Evolutionary conservation across 2,329 filamentous ascomycete genomes (phyloP), one percentile per base, ranked within the genome.

Genomic region (Tolypocladium paradoxum): DNA sequence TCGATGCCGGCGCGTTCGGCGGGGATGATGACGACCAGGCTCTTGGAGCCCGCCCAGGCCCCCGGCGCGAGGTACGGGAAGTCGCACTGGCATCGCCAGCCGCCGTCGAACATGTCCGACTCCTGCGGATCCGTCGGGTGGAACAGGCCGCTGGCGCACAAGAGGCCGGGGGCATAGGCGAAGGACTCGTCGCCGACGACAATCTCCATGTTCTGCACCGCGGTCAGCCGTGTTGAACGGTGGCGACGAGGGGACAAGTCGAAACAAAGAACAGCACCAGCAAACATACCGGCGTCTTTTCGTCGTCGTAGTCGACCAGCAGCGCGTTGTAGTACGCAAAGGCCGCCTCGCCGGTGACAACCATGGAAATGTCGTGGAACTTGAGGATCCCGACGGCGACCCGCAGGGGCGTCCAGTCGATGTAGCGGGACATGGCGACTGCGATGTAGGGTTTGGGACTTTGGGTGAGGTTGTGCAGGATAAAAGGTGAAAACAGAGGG

Each of bases 301-400:
- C 11, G 3, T 43, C 12, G 4, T 43, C 27, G 49, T 50, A 50
- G 2, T 43, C 36, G 9, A 50, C 11, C 18, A 22, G 8, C 11
- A 50, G 49, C 3, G 37, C 9, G 36, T 50, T 50, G 37, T 40
- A 50, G 36, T 50, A 50, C 11, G 49, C 49, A 33, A 50, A 50
- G 9, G 49, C 49, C 3, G 49, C 24, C 37, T 50, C 49, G 9
- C 49, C 49, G 12, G 36, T 38, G 20, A 50, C 37, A 14, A 37
- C 20, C 24, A 50, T 31, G 37, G n/a, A 16, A 4, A 50, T 31
- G 2, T 38, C 16, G 27, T 43, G 36, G n/a, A 18, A 22, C 24
- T 38, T 37, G 24, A 50, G 36, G n/a, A 40, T 40, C 6, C 27
- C 36, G 8, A 50, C 37, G 49, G 49, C 49, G n/a, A 34, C 49